A percentile compares a stretch with the other conserved stretches of the same genome.
Conservation (phyloP, 768 basidiomycete genomes). For the Calvatia gigantea region DNA sequence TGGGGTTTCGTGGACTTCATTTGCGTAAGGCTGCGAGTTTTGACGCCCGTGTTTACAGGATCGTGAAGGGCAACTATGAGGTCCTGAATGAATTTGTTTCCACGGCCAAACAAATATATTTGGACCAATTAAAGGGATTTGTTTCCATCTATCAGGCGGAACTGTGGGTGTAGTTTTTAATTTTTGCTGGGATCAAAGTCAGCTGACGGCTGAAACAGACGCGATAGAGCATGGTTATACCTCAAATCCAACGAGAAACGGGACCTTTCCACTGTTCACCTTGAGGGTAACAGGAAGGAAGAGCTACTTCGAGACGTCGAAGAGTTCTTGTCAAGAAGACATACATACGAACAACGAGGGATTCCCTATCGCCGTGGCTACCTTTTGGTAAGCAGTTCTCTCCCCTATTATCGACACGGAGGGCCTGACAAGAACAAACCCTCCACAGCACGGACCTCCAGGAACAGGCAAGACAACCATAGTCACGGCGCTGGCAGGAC, state of each 20-base stretch:
- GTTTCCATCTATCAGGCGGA: neutral
- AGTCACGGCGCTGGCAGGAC: constrained; percentile 68
- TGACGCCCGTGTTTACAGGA: neutral
- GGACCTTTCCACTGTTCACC: constrained; percentile 47
- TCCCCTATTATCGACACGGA: neutral
- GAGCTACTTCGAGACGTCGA: constrained; percentile 54
- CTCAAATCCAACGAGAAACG: neutral
- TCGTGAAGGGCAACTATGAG: neutral
- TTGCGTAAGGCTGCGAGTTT: no score
- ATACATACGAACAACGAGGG: constrained; percentile 63
- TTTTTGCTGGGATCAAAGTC: neutral
- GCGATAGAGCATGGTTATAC: neutral
- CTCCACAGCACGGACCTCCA: constrained; percentile 55
- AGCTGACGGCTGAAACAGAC: neutral
- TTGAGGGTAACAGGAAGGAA: constrained; percentile 56
- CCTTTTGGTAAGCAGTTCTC: constrained; percentile 34
- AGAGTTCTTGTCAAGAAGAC: constrained; percentile 43
- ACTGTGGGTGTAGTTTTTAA: neutral
- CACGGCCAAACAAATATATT: neutral
- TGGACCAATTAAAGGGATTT: neutral
- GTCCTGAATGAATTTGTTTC: neutral
- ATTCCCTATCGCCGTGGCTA: constrained; percentile 72
- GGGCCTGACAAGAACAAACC: neutral
- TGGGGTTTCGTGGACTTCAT: neutral
- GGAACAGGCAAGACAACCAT: constrained; percentile 72